Evolutionary conservation across 2,329 filamentous ascomycete species (phyloP), one percentile per base, ranked within the genome.

Genomic region (Talaromyces pinophilus): DNA sequence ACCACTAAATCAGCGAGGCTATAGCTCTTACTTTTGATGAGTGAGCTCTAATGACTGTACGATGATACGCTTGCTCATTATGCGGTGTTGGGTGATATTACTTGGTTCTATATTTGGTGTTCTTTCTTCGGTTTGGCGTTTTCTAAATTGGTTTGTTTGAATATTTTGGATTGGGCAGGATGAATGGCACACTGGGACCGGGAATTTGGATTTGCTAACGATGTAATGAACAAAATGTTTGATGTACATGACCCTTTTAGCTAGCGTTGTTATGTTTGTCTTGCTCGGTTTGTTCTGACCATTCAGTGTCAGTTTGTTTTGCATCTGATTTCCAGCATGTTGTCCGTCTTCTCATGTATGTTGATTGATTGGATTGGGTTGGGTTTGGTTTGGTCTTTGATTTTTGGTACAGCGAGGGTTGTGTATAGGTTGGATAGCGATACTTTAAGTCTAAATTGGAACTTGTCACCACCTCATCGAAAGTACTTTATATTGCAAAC

Each of bases 11-110:
- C 71, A 71, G 59, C 76, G 74, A 59, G 75, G 73, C 68, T 76
- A 76, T 66, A 75, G 74, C 11, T 73, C 74, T 19, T 67, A 77
- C 60, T 78, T 78, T 63, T 80, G 67, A 75, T 48, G 6, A 17
- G 19, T 30, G 22, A 35, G 30, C 40, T 60, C 11, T 33, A 22
- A 59, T 52, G 61, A 67, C 44, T 52, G 30, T 59, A 64, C 52
- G 40, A 57, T 19, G 40, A 48, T n/a, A 64, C 28, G 40, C 15
- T 46, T 63, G 38, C 28, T 63, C 30, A 52, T 62, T 19, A 57
- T 63, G 35, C 13, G 62, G 50, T 63, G 62, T 63, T 59, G 55
- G 35, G 28, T 35, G 19, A 44, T 33, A 30, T n/a, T 60, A 15
- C n/a, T 44, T 28, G 35, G 10, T 40, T 44, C 22, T 22, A 44